Percentiles rank a stretch among this genome's conserved stretches.
These are phyloP conservation scores for Cyathus striatus DNA, from an alignment of 768 basidiomycete species.

Conservation along the genomic window DNA sequence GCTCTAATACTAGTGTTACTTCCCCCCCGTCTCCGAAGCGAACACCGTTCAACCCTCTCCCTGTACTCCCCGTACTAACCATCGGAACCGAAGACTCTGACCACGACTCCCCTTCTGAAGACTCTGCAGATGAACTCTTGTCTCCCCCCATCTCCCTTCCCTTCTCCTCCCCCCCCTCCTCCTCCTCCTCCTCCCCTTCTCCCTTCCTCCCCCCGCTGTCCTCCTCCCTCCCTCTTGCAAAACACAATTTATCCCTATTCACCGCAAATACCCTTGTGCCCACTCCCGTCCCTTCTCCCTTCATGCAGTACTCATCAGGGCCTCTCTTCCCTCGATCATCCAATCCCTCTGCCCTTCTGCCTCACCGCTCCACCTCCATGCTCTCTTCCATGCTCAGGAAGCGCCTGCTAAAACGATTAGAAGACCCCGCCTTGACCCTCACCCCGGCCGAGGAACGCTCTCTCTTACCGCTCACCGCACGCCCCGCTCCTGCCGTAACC, in stretches of 20 bases:
- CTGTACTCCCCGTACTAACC: too few relatives aligned
- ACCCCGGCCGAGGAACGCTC: conserved; percentile 34
- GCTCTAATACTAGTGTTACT: too few relatives aligned
- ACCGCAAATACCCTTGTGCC: conserved; percentile 42
- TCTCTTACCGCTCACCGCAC: conserved; percentile 39
- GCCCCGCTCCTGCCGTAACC: conserved; percentile 15
- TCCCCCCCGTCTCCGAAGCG: too few relatives aligned
- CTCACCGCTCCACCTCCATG: conserved; percentile 32
- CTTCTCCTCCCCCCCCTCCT: conserved; percentile 9
- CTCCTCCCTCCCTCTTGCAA: conserved; percentile 18
- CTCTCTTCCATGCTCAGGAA: conserved; percentile 44
- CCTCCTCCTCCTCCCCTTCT: conserved; percentile 1
- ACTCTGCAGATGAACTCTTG: conserved; percentile 2
- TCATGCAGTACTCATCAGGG: conserved; percentile 21
- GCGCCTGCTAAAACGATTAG: conserved; percentile 42
- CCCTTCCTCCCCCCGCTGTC: conserved; percentile 12
- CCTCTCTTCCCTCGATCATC: conserved; percentile 40
- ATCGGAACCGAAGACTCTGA: conserved; percentile 3
- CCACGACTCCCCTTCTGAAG: conserved; percentile 4
- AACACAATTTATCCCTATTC: conserved; percentile 33
- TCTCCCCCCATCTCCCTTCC: conserved; percentile 1
- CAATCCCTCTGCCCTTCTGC: conserved; percentile 32
- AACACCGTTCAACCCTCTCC: conserved; percentile 12
- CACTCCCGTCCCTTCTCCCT: conserved; percentile 40
- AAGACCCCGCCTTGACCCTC: conserved; percentile 22